Evolutionary conservation across 345 rosid species (phyloP).

Genomic region (Clarkia xantiana): DNA sequence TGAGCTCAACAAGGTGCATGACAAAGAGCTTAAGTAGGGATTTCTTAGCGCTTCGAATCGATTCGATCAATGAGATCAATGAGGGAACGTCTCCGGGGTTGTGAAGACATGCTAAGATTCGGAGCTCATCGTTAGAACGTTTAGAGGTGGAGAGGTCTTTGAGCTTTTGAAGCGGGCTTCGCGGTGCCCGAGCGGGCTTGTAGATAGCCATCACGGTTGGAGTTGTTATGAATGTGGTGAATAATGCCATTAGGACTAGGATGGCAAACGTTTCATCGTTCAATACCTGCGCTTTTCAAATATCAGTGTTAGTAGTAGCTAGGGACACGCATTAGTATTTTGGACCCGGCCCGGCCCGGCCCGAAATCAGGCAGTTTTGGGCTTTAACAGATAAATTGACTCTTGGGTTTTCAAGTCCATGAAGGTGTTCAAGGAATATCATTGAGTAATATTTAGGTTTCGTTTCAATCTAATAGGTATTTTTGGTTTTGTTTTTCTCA

Average conservation of each 20-base stretch:
- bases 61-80: constrained; percentile 48
- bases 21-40: constrained; percentile 49
- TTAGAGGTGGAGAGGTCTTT: constrained; percentile 25
- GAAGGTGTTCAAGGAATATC: no score
- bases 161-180: constrained; percentile 30
- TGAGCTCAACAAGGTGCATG: constrained; percentile 72
- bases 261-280: constrained; percentile 70
- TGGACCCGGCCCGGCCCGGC: no score
- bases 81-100: constrained; percentile 54
- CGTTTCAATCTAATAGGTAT: no score
- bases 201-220: constrained; percentile 62
- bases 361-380: no score
- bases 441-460: no score
- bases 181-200: constrained; percentile 33
- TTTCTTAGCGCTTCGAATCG: constrained; percentile 43
- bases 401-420: no score
- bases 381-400: no score
- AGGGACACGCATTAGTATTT: no score
- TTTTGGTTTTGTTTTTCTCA: no score
- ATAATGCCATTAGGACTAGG: constrained; percentile 67
- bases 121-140: constrained; percentile 29
- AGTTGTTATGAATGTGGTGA: constrained; percentile 80
- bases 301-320: no score
- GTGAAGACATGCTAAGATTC: constrained; percentile 58
- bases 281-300: constrained; percentile 31